Percentiles rank a stretch among this genome's conserved stretches.
Conservation (phyloP, 305 asterid species). For the Fraxinus velutina region DNA sequence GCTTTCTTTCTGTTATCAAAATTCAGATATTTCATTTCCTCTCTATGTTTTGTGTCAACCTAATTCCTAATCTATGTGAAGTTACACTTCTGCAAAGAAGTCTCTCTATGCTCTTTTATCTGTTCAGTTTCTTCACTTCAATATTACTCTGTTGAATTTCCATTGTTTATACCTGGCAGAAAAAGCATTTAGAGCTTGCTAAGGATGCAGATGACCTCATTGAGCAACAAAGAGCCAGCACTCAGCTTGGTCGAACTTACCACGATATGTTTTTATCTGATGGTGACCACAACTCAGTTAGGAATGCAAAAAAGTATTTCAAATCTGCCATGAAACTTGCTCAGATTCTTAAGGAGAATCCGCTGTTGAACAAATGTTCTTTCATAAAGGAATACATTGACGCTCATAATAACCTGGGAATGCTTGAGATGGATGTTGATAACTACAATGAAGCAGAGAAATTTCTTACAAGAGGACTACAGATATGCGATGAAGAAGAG, state of each 20-base stretch:
- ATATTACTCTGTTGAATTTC: constrained; percentile 5
- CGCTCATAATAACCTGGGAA: constrained; percentile 91
- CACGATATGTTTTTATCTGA: constrained; percentile 85
- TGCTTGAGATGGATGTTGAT: constrained; percentile 90
- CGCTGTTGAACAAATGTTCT: constrained; percentile 37
- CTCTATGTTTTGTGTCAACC: neutral
- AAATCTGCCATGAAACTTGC: constrained; percentile 66
- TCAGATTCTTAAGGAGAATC: constrained; percentile 47
- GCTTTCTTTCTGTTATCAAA: neutral
- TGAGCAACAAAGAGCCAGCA: constrained; percentile 95
- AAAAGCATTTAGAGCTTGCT: constrained; percentile 84
- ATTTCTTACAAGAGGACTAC: constrained; percentile 59
- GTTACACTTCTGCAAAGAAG: neutral
- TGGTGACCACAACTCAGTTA: constrained; percentile 65
- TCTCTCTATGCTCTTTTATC: constrained; percentile 6
- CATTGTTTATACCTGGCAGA: constrained; percentile 42
- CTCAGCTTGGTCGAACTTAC: constrained; percentile 96
- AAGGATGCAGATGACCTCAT: constrained; percentile 59
- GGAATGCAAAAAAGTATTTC: constrained; percentile 80
- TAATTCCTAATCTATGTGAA: neutral
- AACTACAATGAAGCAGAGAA: constrained; percentile 68
- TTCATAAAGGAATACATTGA: constrained; percentile 76
- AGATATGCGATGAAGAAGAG: constrained; percentile 89
- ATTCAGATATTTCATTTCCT: neutral
- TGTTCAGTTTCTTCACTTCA: neutral